Percentiles rank a stretch among this genome's conserved stretches.
Evolutionary conservation across 129 eudicot species (phyloP).

Genomic region (Apium graveolens): DNA sequence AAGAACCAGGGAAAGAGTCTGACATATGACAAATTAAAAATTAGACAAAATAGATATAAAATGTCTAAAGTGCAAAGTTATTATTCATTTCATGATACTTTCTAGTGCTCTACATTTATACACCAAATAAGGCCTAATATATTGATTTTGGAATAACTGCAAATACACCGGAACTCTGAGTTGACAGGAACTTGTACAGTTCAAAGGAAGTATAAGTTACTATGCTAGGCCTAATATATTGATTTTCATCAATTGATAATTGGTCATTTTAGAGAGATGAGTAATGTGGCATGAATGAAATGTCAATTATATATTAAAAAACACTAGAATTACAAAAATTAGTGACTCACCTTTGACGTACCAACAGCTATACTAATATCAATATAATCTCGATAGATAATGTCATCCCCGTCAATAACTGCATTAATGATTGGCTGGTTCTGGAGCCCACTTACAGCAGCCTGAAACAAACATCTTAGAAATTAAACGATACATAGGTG

Average conservation of each 20-base stretch:
- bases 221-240: background rate
- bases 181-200: no score
- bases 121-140: no score
- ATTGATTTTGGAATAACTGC: no score
- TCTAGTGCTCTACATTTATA: no score
- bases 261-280: no score
- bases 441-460: constrained; percentile 63
- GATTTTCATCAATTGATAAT: background rate
- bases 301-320: background rate
- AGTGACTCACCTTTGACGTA: constrained; percentile 42
- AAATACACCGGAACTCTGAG: no score
- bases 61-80: background rate
- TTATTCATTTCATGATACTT: background rate
- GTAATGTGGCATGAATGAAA: background rate
- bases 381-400: constrained; percentile 58
- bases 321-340: background rate
- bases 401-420: constrained; percentile 69
- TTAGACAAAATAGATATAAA: background rate
- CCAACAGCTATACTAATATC: constrained; percentile 72
- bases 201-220: no score
- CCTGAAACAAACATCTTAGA: constrained; percentile 24
- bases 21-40: background rate
- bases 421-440: constrained; percentile 63
- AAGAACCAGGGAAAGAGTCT: background rate
- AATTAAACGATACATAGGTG: background rate